Base-by-base conservation (phyloP, 2,329 filamentous ascomycete genomes). In the Gnomoniopsis sp. region DNA sequence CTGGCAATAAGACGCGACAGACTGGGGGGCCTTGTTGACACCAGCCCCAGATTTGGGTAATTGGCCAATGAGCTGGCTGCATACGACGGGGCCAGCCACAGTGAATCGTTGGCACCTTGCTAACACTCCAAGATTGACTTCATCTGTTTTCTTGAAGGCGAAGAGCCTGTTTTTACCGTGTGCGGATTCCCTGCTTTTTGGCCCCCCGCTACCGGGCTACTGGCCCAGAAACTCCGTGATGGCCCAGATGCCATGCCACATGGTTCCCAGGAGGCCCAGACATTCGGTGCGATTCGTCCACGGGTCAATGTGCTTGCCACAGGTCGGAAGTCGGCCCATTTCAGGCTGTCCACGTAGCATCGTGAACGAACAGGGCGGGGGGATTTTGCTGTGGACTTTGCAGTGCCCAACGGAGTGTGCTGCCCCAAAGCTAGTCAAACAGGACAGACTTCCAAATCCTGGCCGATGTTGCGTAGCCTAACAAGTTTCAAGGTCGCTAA, bases 41-140 rank as follows among this genome's bases (percentile, higher is more conserved):
- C 41, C 49, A 43, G 49, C 36, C 43, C 56, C 52, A 22, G 49
- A 26, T 49, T 11, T 30, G 19, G 44, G 48, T 14, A 19, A 62
- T 57, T 62, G 59, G 43, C 59, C 59, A 62, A 62, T 62, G n/a
- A 36, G 6, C 6, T n/a, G 12, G 19, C 34, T 43, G 21, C 49
- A 50, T 7, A 33, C 21, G 17, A 26, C 53, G 49, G 44, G 44
- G 52, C 59, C 59, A 62, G 59, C 59, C 59, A 57, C 55, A 30
- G 26, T 48, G 34, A n/a, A 26, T 49, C 55, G 38, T 12, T 43
- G 21, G 12, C n/a, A n/a, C n/a, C n/a, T n/a, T 44, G 22, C 21
- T n/a, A 38, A 47, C 46, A 59, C 57, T 59, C 15, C 48, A 62
- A 59, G 59, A 55, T 62, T 62, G 59, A 62, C 59, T 55, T 62